Conservation (phyloP, 164 flowering plant species). For the Cinnamomum micranthum region DNA sequence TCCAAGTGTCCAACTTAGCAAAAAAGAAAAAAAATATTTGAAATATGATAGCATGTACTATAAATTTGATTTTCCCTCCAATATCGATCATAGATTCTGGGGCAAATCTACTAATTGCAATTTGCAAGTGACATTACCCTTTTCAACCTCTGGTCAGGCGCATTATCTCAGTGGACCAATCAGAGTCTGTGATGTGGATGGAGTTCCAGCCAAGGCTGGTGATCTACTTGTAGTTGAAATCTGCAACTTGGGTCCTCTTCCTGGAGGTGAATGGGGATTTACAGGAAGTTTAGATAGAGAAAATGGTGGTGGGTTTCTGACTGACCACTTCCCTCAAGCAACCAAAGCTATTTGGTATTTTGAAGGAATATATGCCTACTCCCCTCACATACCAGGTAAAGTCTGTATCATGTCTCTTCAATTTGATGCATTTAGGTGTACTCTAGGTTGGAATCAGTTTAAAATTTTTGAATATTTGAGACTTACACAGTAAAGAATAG, state of each 20-base stretch:
- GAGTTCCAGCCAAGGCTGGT: constrained; percentile 75
- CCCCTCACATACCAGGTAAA: constrained; percentile 93
- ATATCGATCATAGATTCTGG: not conserved
- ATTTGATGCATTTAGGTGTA: not conserved
- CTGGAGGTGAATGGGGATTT: constrained; percentile 95
- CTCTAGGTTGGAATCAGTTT: not conserved
- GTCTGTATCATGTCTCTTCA: not conserved
- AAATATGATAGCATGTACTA: not conserved
- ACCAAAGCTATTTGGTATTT: constrained; percentile 97
- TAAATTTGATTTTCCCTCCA: not conserved
- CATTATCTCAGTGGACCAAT: constrained; percentile 93
- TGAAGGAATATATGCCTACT: constrained; percentile 89
- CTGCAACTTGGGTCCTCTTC: constrained; percentile 87
- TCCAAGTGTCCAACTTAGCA: not conserved
- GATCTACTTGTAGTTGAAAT: constrained; percentile 95
- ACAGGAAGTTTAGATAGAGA: constrained; percentile 89
- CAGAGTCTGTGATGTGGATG: constrained; percentile 63
- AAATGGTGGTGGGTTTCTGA: constrained; percentile 93
- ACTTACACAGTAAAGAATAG: not conserved
- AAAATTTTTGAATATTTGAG: not conserved
- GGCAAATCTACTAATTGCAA: no score
- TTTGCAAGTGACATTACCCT: not conserved
- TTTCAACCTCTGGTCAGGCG: constrained; percentile 32
- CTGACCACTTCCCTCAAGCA: constrained; percentile 91
- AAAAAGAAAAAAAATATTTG: no score